Evolutionary conservation across 2,329 filamentous ascomycete species (phyloP).

Genomic region (Sclerotinia borealis): DNA sequence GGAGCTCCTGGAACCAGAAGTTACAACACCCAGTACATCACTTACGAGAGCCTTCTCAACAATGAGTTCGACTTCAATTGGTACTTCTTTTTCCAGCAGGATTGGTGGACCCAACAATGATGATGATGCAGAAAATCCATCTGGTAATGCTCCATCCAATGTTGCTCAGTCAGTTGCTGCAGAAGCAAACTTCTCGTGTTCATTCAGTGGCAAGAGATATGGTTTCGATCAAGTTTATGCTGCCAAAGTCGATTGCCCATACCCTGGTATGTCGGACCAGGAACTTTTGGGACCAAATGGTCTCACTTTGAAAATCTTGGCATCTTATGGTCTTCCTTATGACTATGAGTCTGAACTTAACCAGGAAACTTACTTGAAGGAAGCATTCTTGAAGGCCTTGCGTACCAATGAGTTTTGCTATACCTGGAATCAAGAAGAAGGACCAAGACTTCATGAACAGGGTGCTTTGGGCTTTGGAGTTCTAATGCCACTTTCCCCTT

Average conservation of each 20-base stretch:
- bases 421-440: neutral
- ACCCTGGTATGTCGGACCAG: slow-evolving; percentile 18
- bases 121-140: no score
- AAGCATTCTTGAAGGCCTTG: neutral
- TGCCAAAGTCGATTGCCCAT: slow-evolving; percentile 17
- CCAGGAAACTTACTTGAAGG: neutral
- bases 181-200: slow-evolving; percentile 26
- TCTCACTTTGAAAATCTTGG: slow-evolving; percentile 26
- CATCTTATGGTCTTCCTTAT: slow-evolving; percentile 24
- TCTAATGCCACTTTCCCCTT: neutral
- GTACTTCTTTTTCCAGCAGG: neutral
- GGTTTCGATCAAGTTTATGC: slow-evolving; percentile 31
- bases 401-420: neutral
- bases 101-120: neutral
- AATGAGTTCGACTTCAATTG: neutral
- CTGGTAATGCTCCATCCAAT: neutral
- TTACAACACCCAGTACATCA: neutral
- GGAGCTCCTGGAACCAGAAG: neutral
- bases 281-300: slow-evolving; percentile 18
- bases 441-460: neutral
- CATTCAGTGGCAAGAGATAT: slow-evolving; percentile 23
- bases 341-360: slow-evolving; percentile 1
- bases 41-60: neutral
- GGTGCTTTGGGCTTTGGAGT: neutral
- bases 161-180: slow-evolving; percentile 5